phyloP scores from a whole-genome alignment of 1,284 basidiomycete genomes.

The Ceratobasidium sp. region DNA sequence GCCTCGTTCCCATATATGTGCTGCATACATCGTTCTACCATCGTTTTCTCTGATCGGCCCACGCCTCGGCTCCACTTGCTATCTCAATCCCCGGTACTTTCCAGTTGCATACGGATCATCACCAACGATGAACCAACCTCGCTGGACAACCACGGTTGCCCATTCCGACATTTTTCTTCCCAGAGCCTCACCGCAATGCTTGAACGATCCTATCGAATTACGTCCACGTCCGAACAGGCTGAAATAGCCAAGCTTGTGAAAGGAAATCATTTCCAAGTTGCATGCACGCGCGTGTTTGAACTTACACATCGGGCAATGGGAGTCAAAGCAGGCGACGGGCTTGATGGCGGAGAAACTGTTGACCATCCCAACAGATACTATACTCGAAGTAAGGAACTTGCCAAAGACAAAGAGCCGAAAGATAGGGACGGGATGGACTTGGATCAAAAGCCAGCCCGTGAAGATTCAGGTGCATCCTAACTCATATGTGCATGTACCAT shows the following conservation, averaged over 20 bases:
- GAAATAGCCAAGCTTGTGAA: slow-evolving; percentile 89
- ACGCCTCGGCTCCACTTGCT: slow-evolving; percentile 15
- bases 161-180: slow-evolving; percentile 89
- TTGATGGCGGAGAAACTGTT: slow-evolving; percentile 86
- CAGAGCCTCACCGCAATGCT: slow-evolving; percentile 86
- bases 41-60: neutral
- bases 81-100: neutral
- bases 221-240: slow-evolving; percentile 68
- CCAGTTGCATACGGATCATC: slow-evolving; percentile 90
- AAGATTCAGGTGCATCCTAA: neutral
- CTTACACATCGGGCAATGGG: slow-evolving; percentile 80
- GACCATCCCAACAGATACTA: slow-evolving; percentile 90
- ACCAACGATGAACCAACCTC: slow-evolving; percentile 76
- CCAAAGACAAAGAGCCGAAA: slow-evolving; percentile 44
- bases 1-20: slow-evolving; percentile 22
- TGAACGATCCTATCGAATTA: slow-evolving; percentile 69
- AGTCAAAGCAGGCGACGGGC: slow-evolving; percentile 88
- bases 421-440: slow-evolving; percentile 33
- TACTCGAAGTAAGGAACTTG: slow-evolving; percentile 56
- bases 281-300: slow-evolving; percentile 97
- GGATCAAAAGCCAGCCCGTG: slow-evolving; percentile 16
- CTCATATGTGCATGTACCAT: neutral
- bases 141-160: slow-evolving; percentile 88
- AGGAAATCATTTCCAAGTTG: slow-evolving; percentile 88
- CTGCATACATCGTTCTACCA: neutral